phyloP scores from a whole-genome alignment of 2,329 filamentous ascomycete genomes.

The Rhinocladiella mackenziei region DNA sequence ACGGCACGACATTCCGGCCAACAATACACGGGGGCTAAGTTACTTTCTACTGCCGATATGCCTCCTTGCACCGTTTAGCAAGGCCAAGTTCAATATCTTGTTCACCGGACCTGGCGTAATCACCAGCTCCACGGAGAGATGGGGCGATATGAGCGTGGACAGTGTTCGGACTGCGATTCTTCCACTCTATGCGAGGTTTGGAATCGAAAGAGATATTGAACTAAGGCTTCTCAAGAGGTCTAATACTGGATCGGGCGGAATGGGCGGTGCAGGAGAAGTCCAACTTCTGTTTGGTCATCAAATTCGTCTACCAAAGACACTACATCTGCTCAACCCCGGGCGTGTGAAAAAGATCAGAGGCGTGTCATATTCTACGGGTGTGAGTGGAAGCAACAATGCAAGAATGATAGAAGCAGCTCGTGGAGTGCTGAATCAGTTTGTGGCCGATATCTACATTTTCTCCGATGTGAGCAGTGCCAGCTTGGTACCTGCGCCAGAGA shows the following conservation, averaged over 20 bases:
- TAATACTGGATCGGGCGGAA: conserved; percentile 69
- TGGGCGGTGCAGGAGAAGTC: conserved; percentile 84
- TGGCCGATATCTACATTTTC: conserved; percentile 86
- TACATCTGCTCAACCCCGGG: conserved; percentile 81
- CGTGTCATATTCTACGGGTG: conserved; percentile 89
- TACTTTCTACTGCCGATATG: conserved; percentile 91
- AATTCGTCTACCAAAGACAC: conserved; percentile 85
- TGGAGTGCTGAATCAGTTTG: conserved; percentile 79
- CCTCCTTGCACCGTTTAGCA: conserved; percentile 87
- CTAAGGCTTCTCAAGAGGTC: conserved; percentile 75
- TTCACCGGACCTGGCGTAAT: conserved; percentile 91
- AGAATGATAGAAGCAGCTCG: conserved; percentile 90
- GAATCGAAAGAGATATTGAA: conserved; percentile 81
- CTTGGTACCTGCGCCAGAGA: conserved; percentile 65
- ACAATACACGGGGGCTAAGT: conserved; percentile 74
- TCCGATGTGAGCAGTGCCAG: conserved; percentile 61
- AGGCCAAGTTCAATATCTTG: conserved; percentile 82
- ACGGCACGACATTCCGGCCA: conserved; percentile 72
- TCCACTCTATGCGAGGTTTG: conserved; percentile 84
- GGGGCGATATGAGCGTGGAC: conserved; percentile 83
- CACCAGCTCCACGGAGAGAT: conserved; percentile 71
- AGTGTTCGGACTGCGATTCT: conserved; percentile 89
- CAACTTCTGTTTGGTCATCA: conserved; percentile 91
- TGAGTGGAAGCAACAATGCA: conserved; percentile 87
- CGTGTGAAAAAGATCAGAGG: conserved; percentile 84